Evolutionary conservation across 2,329 filamentous ascomycete genomes (phyloP), one percentile per base, ranked within the genome.

Genomic region (Raffaelea ambrosiae): DNA sequence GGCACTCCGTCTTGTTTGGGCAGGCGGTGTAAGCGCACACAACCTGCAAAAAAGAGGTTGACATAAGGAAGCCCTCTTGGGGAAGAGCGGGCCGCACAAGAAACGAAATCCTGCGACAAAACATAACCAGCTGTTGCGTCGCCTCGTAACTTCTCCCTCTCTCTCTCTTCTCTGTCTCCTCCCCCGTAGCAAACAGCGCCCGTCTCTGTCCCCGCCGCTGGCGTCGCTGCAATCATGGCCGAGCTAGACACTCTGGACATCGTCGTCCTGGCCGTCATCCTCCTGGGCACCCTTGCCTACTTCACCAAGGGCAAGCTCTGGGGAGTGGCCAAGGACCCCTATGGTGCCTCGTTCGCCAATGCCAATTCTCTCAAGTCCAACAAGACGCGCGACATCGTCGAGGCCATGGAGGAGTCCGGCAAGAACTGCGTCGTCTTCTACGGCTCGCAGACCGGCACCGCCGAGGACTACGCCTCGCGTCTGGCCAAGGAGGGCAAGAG

Each of bases 401-500:
- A 97, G 75, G 95, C 95, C 72, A 86, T 98, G 83, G 87, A 96
- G 20, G 89, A 97, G 72, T 83, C 81, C 11, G 84, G 83, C 66
- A 98, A 97, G 74, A 97, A 98, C 72, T 96, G 91, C 66, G 84
- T 98, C 55, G 85, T 98, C 60, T 96, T 98, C 74, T 98, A 96
- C 65, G 93, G 93, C 57, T 98, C 93, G 29, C 93, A 98, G 71
- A 98, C 93, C 19, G 93, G 93, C 60, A 98, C 93, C 38, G 93
- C 93, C 44, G 94, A 98, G 71, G 93, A 98, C 67, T 98, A 98
- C 63, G 94, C 93, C 55, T 95, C 91, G 13, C 81, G 94, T 58
- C 73, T 98, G 58, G 89, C 93, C 56, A 98, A 98, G 76, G 93
- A 98, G 69, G 93, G 93, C 61, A 91, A 91, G 66, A 95, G 91